phyloP scores from a whole-genome alignment of 148 eudicot genomes.

The Hydrangea macrophylla region DNA sequence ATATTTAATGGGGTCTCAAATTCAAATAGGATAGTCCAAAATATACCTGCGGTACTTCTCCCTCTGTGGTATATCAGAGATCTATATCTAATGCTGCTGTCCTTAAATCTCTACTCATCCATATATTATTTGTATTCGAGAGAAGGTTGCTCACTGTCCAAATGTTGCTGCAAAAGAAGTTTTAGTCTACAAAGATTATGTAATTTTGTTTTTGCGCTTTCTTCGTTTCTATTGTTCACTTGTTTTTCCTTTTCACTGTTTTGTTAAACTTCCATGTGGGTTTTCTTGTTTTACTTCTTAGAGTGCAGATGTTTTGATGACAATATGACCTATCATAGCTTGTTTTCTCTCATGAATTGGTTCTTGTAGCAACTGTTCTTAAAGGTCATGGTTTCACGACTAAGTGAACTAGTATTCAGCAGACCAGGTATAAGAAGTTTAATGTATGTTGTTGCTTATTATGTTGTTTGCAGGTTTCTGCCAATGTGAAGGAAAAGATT shows the following conservation, averaged over 20 bases:
- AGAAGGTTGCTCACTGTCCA: background rate
- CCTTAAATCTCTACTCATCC: background rate
- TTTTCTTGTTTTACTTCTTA: background rate
- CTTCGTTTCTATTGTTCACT: background rate
- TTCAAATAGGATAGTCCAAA: too few species aligned
- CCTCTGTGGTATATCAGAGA: background rate
- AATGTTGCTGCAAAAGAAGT: background rate
- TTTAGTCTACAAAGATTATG: background rate
- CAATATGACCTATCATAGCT: background rate
- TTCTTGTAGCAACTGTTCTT: background rate
- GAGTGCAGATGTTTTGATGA: background rate
- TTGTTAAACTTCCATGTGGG: background rate
- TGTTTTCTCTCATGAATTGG: background rate
- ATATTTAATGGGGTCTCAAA: too few species aligned
- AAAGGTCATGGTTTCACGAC: background rate
- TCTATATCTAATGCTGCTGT: background rate
- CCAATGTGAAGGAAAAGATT: conserved; percentile 75
- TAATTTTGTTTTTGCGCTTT: background rate
- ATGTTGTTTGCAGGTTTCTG: conserved; percentile 52
- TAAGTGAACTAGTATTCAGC: background rate
- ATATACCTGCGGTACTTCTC: too few species aligned
- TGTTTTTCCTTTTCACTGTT: background rate
- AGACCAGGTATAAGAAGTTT: background rate
- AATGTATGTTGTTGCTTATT: background rate
- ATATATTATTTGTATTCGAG: background rate